Evolutionary conservation across 768 basidiomycete genomes (phyloP).

Genomic region (Favolaschia claudopus): DNA sequence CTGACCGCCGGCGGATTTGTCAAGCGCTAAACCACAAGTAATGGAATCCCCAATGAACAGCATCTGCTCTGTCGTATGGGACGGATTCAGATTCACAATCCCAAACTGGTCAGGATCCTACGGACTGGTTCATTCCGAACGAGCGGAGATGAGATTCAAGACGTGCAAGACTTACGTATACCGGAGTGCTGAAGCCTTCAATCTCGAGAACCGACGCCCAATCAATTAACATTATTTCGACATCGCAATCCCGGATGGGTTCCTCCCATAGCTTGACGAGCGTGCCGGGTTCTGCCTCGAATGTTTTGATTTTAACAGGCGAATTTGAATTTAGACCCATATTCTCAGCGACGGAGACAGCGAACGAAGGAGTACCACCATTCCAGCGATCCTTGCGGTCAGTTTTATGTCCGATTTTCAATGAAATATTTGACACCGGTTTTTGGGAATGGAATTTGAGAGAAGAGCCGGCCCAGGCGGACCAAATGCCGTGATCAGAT

Average conservation of each 20-base stretch:
- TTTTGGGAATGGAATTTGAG: neutral
- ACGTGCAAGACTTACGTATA: neutral
- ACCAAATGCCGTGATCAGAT: constrained; percentile 7
- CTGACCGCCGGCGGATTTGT: constrained; percentile 1
- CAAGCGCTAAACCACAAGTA: constrained; percentile 14
- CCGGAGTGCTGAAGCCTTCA: constrained; percentile 6
- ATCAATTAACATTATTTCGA: constrained; percentile 16
- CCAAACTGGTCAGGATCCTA: neutral
- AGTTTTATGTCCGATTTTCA: constrained; percentile 1
- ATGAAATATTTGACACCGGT: neutral
- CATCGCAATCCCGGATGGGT: neutral
- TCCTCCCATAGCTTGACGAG: neutral
- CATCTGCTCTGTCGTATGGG: too few species aligned
- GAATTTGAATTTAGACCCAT: neutral
- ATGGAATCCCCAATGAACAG: constrained; percentile 22
- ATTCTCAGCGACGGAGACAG: neutral
- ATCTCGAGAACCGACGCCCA: constrained; percentile 20
- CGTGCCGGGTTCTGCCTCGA: neutral
- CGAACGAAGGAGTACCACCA: constrained; percentile 12
- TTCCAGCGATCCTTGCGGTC: constrained; percentile 22
- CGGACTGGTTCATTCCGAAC: neutral
- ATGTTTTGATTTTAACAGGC: neutral
- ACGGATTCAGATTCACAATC: too few species aligned
- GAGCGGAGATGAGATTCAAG: neutral
- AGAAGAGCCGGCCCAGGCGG: constrained; percentile 6